Evolutionary conservation across 768 basidiomycete species (phyloP).

Genomic region (Arthromyces matolae): DNA sequence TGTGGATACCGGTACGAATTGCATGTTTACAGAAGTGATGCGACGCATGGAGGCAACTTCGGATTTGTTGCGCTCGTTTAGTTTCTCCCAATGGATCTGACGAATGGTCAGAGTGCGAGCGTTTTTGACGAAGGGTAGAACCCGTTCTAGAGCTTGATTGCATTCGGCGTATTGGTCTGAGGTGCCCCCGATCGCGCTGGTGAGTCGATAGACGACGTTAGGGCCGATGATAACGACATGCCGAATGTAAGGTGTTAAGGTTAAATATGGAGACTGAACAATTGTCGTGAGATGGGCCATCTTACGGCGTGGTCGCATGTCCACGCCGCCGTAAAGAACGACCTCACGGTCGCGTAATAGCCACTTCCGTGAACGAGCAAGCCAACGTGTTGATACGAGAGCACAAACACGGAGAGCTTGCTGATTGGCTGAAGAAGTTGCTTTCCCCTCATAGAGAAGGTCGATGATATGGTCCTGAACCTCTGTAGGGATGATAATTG

Average conservation of each 20-base stretch:
- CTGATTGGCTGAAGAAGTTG: neutral
- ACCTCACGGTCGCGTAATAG: neutral
- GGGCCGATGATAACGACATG: neutral
- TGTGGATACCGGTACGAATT: neutral
- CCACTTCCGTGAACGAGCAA: neutral
- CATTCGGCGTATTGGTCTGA: neutral
- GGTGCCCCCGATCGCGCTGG: neutral
- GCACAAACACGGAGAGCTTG: neutral
- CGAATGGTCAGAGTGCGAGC: neutral
- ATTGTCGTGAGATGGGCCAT: neutral
- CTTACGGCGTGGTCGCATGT: neutral
- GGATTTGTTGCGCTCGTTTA: neutral
- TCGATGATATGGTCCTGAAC: conserved; percentile 1
- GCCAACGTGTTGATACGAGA: neutral
- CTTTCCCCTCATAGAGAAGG: neutral
- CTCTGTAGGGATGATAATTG: neutral
- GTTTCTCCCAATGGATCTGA: neutral
- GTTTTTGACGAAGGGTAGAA: neutral
- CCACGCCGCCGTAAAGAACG: neutral
- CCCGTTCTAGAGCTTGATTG: neutral
- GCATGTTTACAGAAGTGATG: neutral
- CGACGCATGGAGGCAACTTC: neutral
- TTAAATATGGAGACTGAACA: neutral
- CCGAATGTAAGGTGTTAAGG: neutral
- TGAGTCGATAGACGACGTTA: neutral